Evolutionary conservation across 306 rosid genomes (phyloP).

Genomic region (Ziziphus jujuba): DNA sequence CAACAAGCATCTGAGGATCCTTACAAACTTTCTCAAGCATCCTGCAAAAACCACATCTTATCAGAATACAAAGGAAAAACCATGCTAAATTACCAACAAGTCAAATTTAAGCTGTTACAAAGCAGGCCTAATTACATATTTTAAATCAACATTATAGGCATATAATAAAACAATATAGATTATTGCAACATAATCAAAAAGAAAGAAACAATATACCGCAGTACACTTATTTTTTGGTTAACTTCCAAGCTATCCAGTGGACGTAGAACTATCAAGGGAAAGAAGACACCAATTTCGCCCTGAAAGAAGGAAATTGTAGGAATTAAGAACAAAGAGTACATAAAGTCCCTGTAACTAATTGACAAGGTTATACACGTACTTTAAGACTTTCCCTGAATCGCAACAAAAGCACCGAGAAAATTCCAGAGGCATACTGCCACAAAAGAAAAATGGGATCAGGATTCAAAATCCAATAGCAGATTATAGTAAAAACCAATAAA

Average conservation of each 20-base stretch:
- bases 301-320: conserved; percentile 46
- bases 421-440: conserved; percentile 94
- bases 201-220: conserved; percentile 65
- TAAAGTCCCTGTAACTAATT: conserved; percentile 27
- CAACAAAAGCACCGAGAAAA: conserved; percentile 85
- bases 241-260: conserved; percentile 82
- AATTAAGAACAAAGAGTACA: conserved; percentile 15
- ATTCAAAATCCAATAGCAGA: conserved; percentile 16
- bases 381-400: conserved; percentile 98
- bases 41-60: conserved; percentile 54
- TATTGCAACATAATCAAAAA: conserved; percentile 23
- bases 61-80: conserved; percentile 29
- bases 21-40: conserved; percentile 92
- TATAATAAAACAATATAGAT: background rate
- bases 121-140: too few species aligned
- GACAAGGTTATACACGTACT: conserved; percentile 54
- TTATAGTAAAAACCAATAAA: conserved; percentile 15
- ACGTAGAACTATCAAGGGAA: conserved; percentile 91
- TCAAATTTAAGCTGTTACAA: too few species aligned
- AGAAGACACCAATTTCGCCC: conserved; percentile 99
- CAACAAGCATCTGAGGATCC: conserved; percentile 98
- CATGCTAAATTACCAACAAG: conserved; percentile 4
- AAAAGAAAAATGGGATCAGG: conserved; percentile 31
- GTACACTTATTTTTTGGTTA: conserved; percentile 89
- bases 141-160: too few species aligned